Conservation (phyloP, 352 stramenopile species). For the Phytophthora niederhauseri region DNA sequence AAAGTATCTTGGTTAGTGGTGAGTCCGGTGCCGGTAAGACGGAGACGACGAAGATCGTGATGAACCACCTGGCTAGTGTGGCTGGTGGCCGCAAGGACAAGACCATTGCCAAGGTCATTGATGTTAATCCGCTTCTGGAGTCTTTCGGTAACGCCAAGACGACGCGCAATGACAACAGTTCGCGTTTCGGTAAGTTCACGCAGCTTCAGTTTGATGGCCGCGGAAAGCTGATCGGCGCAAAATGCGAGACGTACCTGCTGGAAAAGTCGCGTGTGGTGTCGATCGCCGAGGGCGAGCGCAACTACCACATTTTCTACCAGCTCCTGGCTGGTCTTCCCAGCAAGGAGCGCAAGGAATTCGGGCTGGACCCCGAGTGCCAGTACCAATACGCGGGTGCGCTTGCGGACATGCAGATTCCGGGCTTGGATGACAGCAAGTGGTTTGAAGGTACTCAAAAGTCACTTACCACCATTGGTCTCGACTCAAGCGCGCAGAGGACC, state of each 20-base stretch:
- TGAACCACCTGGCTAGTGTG: conserved; percentile 88
- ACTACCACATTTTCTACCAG: conserved; percentile 99
- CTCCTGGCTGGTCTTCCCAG: conserved; percentile 71
- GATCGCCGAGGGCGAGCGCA: conserved; percentile 96
- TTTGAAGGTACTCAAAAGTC: conserved; percentile 80
- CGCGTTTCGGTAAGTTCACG: conserved; percentile 92
- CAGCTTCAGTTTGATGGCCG: conserved; percentile 87
- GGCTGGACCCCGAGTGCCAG: conserved; percentile 62
- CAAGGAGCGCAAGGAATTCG: conserved; percentile 59
- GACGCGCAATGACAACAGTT: conserved; percentile 93
- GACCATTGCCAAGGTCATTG: conserved; percentile 92
- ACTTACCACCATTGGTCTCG: conserved; percentile 79
- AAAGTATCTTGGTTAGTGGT: conserved; percentile 89
- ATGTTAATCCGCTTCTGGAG: conserved; percentile 93
- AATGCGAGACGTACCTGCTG: conserved; percentile 95
- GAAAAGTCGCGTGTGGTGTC: conserved; percentile 96
- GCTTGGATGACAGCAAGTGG: conserved; percentile 88
- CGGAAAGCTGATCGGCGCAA: conserved; percentile 84
- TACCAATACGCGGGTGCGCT: conserved; percentile 83
- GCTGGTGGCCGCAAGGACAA: conserved; percentile 87
- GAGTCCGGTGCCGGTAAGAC: conserved; percentile 95
- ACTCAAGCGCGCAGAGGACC: conserved; percentile 52
- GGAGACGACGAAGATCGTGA: conserved; percentile 97
- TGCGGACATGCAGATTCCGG: conserved; percentile 81
- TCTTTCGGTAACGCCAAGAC: conserved; percentile 96